Evolutionary conservation across 1,139 yeast species (phyloP), one percentile per base, ranked within the genome.

Genomic region (Pichia sp.): DNA sequence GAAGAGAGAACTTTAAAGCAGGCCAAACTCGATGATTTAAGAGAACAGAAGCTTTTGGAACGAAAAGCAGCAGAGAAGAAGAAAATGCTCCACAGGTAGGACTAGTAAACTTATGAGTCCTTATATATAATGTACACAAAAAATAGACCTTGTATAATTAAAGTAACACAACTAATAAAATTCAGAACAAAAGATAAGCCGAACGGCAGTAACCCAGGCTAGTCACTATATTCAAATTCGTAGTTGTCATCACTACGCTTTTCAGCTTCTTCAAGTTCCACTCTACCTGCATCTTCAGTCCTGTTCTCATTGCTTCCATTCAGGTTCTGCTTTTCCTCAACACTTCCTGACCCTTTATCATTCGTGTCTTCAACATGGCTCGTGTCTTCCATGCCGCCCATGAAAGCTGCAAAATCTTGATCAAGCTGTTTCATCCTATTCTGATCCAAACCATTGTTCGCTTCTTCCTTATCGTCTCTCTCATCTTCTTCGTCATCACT

Each of bases 1-100:
- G 98, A 92, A 69, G 78, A 73, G 61, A 69, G 80, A 46, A 85
- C 96, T 5, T 75, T 83, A 51, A 74, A 59, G 48, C 64, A 63
- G 40, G 72, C 71, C 14, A 63, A 64, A 48, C 38, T 64, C 8
- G 73, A 68, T 54, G 73, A 70, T 56, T 53, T 60, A 10, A 62
- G 64, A 51, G 73, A 70, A 52, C 67, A 64, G 36, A 58, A 53
- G 40, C 31, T 67, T 30, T 57, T 67, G 31, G 67, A 65, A 48
- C 55, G 57, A 48, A 62, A 60, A 46, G 63, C 63, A 17, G 48
- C 55, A 51, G 71, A 67, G 54, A 71, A 75, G 58, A 49, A 43
- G 33, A 58, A 48, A 45, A n/a, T 41, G 29, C 33, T 49, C 1
- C 42, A 30, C 9, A 54, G 31, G 33, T 51, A 48, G 27, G 16